phyloP scores from a whole-genome alignment of 2,329 filamentous ascomycete species.

The Aspergillus persii region DNA sequence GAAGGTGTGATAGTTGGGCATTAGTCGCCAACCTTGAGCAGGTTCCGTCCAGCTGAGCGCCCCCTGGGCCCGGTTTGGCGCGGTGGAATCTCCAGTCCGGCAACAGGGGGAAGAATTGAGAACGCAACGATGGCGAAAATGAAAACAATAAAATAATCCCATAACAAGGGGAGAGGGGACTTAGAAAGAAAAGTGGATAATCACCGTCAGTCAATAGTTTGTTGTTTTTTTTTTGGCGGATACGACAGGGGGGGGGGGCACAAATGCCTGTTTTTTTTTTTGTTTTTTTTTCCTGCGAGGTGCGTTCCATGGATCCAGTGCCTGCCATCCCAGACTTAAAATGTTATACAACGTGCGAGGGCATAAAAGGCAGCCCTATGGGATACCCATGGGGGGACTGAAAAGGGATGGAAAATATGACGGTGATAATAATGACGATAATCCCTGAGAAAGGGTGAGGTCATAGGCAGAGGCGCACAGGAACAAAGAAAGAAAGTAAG shows the following conservation, averaged over 20 bases:
- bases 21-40: conserved; percentile 21
- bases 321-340: background rate
- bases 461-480: background rate
- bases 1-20: conserved; percentile 25
- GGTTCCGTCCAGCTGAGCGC: conserved; percentile 11
- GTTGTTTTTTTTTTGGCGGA: background rate
- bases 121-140: background rate
- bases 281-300: background rate
- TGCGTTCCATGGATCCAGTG: background rate
- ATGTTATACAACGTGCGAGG: background rate
- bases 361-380: background rate
- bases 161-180: background rate
- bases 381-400: background rate
- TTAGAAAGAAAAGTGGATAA: background rate
- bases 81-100: background rate
- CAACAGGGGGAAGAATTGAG: background rate
- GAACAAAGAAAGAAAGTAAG: background rate
- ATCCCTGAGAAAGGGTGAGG: background rate
- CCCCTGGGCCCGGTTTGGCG: background rate
- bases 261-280: too few relatives aligned
- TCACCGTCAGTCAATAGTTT: background rate
- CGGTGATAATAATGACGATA: background rate
- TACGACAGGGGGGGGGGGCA: background rate
- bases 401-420: background rate
- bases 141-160: background rate